phyloP scores from a whole-genome alignment of 2,329 filamentous ascomycete species.

The Orbilia blumenaviensis region DNA sequence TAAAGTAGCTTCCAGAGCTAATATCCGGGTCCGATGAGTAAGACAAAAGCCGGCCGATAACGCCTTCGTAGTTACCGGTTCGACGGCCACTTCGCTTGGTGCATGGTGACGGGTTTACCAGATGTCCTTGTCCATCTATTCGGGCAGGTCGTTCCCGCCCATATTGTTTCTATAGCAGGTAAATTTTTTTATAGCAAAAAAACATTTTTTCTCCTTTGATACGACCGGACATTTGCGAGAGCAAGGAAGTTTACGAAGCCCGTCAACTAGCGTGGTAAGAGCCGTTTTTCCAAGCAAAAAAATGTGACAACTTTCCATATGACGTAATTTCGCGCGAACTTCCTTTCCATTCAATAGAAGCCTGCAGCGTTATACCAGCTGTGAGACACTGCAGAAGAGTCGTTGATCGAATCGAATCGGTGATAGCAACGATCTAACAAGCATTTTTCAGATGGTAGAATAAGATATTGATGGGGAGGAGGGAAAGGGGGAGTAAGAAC shows the following conservation, averaged over 20 bases:
- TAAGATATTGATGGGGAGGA: neutral
- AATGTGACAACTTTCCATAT: conserved; percentile 20
- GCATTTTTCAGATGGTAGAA: neutral
- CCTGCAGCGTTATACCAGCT: neutral
- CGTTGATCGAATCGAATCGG: neutral
- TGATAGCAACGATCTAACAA: neutral
- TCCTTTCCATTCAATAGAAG: neutral
- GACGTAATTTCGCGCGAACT: conserved; percentile 16
- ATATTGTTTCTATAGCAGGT: neutral
- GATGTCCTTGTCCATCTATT: conserved; percentile 12
- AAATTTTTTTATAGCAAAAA: neutral
- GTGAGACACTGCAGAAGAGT: neutral
- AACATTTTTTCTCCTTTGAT: neutral
- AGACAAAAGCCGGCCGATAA: conserved; percentile 13
- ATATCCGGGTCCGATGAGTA: conserved; percentile 8
- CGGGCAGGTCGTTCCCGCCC: conserved; percentile 19
- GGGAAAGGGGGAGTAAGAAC: neutral
- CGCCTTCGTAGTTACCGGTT: neutral
- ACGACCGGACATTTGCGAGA: conserved; percentile 23
- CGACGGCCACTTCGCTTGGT: neutral
- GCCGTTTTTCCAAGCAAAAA: conserved; percentile 14
- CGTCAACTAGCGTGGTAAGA: neutral
- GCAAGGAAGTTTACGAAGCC: neutral
- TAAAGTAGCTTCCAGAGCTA: conserved; percentile 1
- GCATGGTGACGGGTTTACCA: neutral